Conservation (phyloP, 1,284 basidiomycete genomes). For the Trichosporon sp. region DNA sequence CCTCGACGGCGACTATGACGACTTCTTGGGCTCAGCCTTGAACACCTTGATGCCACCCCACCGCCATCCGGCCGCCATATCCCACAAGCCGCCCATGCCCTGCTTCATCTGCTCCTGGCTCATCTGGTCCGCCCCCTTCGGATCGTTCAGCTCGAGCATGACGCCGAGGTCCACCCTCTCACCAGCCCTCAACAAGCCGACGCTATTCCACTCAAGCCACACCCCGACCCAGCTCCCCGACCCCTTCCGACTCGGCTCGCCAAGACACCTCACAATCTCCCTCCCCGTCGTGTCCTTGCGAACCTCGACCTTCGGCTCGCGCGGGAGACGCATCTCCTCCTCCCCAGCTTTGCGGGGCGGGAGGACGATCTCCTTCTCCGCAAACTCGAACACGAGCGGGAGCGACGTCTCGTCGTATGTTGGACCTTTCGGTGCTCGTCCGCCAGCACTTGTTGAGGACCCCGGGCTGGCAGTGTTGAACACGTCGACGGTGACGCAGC, state of each 20-base stretch:
- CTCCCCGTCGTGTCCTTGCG: slow-evolving; percentile 66
- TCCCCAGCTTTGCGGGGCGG: slow-evolving; percentile 39
- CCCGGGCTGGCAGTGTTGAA: slow-evolving; percentile 63
- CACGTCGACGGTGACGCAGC: slow-evolving; percentile 73
- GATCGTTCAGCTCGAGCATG: slow-evolving; percentile 50
- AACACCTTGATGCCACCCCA: slow-evolving; percentile 54
- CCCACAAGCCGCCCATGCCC: slow-evolving; percentile 53
- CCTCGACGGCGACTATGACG: not conserved
- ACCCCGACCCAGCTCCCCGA: slow-evolving; percentile 86
- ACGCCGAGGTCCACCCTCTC: slow-evolving; percentile 38
- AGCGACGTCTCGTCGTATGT: slow-evolving; percentile 51
- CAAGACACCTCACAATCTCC: slow-evolving; percentile 70
- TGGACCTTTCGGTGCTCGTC: slow-evolving; percentile 21
- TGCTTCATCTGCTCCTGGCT: slow-evolving; percentile 42
- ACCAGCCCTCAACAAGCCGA: slow-evolving; percentile 40
- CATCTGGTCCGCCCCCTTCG: slow-evolving; percentile 38
- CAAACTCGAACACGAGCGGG: slow-evolving; percentile 63
- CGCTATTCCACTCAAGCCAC: slow-evolving; percentile 84
- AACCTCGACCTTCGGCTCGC: slow-evolving; percentile 61
- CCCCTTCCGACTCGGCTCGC: slow-evolving; percentile 83
- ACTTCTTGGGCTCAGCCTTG: slow-evolving; percentile 14
- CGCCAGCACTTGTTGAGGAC: slow-evolving; percentile 18
- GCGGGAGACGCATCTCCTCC: slow-evolving; percentile 25
- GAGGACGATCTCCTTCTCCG: slow-evolving; percentile 57
- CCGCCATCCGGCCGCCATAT: slow-evolving; percentile 49